Conservation (phyloP, 1,139 yeast species). For the Groenewaldozyma sp. region DNA sequence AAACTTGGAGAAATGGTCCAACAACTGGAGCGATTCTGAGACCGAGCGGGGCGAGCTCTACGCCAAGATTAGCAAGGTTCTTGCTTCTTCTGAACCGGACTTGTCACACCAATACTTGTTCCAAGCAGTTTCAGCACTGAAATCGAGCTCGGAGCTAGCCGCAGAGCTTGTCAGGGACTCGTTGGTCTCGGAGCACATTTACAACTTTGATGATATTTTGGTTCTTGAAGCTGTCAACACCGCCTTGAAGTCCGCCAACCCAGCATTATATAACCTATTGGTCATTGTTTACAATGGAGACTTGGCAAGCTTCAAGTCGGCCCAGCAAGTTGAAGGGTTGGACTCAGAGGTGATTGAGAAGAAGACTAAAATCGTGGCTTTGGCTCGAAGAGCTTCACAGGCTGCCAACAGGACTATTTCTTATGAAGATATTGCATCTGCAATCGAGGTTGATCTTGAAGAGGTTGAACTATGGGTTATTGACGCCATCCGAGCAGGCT, state of each 20-base stretch:
- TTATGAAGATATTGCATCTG: conserved; percentile 28
- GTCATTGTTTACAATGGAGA: conserved; percentile 29
- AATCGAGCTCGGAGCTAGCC: conserved; percentile 16
- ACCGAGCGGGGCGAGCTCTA: conserved; percentile 24
- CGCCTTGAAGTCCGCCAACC: not conserved
- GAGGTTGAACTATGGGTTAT: conserved; percentile 36
- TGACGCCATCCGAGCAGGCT: conserved; percentile 36
- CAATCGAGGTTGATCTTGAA: conserved; percentile 26
- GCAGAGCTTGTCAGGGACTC: conserved; percentile 23
- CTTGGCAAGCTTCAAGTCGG: conserved; percentile 20
- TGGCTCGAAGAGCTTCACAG: conserved; percentile 20
- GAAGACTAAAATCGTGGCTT: conserved; percentile 24
- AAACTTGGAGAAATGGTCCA: conserved; percentile 32
- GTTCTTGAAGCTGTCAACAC: conserved; percentile 26
- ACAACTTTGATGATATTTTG: conserved; percentile 29
- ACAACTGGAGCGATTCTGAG: conserved; percentile 28
- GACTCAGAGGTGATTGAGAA: conserved; percentile 21
- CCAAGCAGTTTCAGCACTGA: conserved; percentile 21
- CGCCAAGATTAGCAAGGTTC: conserved; percentile 22
- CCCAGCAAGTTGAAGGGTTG: conserved; percentile 13
- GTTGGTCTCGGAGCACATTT: conserved; percentile 21
- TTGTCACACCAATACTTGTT: conserved; percentile 24
- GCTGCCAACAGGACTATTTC: conserved; percentile 22
- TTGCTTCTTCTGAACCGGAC: conserved; percentile 20
- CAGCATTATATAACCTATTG: conserved; percentile 14